A percentile compares a stretch with the other conserved stretches of the same genome.
These are phyloP conservation scores for Cystobasidiaceae sp. DNA, from an alignment of 1,284 basidiomycete species.

Conservation along the genomic window DNA sequence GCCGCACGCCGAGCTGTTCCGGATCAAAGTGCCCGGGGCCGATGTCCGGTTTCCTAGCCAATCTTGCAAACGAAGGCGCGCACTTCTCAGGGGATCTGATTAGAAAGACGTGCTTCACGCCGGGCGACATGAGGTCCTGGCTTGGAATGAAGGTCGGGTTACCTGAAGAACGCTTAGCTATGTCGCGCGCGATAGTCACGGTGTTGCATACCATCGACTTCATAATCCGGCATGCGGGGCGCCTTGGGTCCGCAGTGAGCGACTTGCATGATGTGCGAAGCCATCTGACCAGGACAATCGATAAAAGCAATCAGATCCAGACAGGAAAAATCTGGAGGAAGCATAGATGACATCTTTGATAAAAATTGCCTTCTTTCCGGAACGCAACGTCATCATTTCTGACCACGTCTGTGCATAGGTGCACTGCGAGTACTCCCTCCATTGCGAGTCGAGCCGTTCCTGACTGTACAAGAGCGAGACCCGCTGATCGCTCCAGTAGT, in stretches of 20 bases:
- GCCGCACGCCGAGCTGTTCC: not conserved
- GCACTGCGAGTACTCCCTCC: no score
- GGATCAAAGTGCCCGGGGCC: not conserved
- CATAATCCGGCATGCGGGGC: not conserved
- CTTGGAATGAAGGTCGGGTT: conserved; percentile 38
- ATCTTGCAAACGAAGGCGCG: conserved; percentile 32
- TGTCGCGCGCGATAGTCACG: no score
- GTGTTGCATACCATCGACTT: not conserved
- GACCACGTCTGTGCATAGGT: not conserved
- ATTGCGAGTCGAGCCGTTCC: no score
- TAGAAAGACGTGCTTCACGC: conserved; percentile 68
- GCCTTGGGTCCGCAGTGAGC: not conserved
- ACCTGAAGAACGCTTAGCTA: not conserved
- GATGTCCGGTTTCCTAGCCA: not conserved
- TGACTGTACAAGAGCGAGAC: no score
- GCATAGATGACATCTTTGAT: not conserved
- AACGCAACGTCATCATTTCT: not conserved
- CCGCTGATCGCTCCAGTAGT: no score
- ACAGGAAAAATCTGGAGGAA: not conserved
- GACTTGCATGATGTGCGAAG: not conserved
- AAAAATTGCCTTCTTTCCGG: not conserved
- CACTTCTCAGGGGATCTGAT: conserved; percentile 58
- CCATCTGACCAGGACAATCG: no score
- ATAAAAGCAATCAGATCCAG: not conserved
- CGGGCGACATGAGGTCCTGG: conserved; percentile 73